Base-by-base conservation (phyloP, 2,329 filamentous ascomycete species). In the Dactylonectria macrodidyma region DNA sequence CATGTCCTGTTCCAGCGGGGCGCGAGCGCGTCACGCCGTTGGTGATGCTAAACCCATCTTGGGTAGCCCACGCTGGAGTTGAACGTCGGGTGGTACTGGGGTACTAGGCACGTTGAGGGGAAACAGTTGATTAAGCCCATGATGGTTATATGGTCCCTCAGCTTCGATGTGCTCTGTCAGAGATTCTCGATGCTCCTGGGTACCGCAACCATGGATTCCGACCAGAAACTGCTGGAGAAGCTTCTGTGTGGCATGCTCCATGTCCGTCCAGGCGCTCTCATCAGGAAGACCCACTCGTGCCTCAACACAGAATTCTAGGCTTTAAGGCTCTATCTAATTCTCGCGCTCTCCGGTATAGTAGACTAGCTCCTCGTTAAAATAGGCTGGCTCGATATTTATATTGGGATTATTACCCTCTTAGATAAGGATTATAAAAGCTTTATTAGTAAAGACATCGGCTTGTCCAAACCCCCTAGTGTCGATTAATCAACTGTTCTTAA, bases 351-450 rank as follows among this genome's bases (percentile, higher is more conserved):
- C 30, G 36, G 33, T 12, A 8, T 2, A 55, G 14, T 22, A 16
- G 33, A 38, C 26, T 30, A 30, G 51, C 22, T 55, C 51, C 22
- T 55, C 51, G 19, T 55, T n/a, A 33, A 5, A 19, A 55, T 55
- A 55, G 30, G 30, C 51, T 14, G 8, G 51, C 51, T 55, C 30
- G 12, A 55, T 36, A 8, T 36, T 12, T 9, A 34, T 14, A 12
- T 4, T 12, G 33, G 8, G 14, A 52, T 34, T 26, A 10, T 52
- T 14, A n/a, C 24, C 11, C 14, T 52, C 26, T 8, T 52, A 26
- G 24, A 7, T 3, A 52, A 16, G 26, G 30, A 12, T 34, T 2
- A 8, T 34, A 38, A 22, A 55, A 22, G 11, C 12, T 4, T 38
- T n/a, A 41, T 12, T 16, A 22, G 33, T n/a, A 38, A 33, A 38